Percentiles rank a stretch among this genome's conserved stretches.
Evolutionary conservation across 345 rosid species (phyloP).

Genomic region (Pistacia integerrima): DNA sequence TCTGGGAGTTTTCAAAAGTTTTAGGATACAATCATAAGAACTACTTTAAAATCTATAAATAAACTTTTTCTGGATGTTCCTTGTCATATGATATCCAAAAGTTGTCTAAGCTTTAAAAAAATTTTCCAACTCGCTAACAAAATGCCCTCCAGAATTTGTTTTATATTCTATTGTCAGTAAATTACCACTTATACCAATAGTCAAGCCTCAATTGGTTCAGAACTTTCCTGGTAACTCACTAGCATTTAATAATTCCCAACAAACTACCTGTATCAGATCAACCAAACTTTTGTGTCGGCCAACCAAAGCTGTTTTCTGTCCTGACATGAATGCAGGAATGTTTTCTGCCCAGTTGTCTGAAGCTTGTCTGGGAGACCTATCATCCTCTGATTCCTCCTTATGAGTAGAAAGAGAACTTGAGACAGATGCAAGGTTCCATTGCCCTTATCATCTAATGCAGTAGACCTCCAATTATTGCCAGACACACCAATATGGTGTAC

Average conservation of each 20-base stretch:
- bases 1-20: background rate
- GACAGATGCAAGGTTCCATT: slow-evolving; percentile 45
- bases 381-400: slow-evolving; percentile 85
- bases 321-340: slow-evolving; percentile 24
- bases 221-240: background rate
- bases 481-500: slow-evolving; percentile 68
- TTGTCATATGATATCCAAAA: too few relatives aligned
- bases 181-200: background rate
- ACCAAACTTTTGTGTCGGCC: slow-evolving; percentile 85
- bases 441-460: slow-evolving; percentile 59
- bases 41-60: background rate
- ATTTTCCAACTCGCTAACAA: too few relatives aligned
- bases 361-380: slow-evolving; percentile 44
- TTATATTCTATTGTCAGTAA: background rate
- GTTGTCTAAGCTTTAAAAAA: too few relatives aligned
- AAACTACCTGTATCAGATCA: slow-evolving; percentile 81
- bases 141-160: background rate
- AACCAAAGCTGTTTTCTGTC: slow-evolving; percentile 38
- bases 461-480: slow-evolving; percentile 48
- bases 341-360: slow-evolving; percentile 27
- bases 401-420: slow-evolving; percentile 67
- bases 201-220: background rate
- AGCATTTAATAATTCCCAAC: background rate
- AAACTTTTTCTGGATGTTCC: background rate
- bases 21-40: background rate